These are phyloP conservation scores for Hondaea fermentalgiana DNA, from an alignment of 108 stramenopile genomes.

Conservation along the genomic window DNA sequence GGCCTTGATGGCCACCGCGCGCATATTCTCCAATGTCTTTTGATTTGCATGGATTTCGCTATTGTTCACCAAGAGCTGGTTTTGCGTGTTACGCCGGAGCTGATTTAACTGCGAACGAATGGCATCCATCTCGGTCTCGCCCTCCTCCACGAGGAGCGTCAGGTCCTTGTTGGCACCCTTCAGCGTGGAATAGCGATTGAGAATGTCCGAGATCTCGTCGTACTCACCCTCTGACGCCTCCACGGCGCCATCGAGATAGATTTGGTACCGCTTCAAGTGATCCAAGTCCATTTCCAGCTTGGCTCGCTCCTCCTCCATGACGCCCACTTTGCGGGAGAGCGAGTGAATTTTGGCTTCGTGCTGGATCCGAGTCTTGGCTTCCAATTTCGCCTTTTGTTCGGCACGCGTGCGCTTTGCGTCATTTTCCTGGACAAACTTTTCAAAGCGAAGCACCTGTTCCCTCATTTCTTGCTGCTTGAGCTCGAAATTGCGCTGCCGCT, in stretches of 20 bases:
- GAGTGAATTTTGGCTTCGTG: slow-evolving; percentile 22
- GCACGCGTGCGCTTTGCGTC: slow-evolving; percentile 49
- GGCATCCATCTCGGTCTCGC: slow-evolving; percentile 33
- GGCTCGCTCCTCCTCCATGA: slow-evolving; percentile 28
- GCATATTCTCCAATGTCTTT: slow-evolving; percentile 35
- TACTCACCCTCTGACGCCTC: slow-evolving; percentile 36
- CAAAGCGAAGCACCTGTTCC: slow-evolving; percentile 51
- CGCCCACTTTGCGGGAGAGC: background rate
- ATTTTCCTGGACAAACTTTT: slow-evolving; percentile 59
- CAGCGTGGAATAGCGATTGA: slow-evolving; percentile 39
- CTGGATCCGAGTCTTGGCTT: slow-evolving; percentile 34
- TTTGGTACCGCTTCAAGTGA: slow-evolving; percentile 32
- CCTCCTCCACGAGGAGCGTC: slow-evolving; percentile 27
- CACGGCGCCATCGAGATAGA: slow-evolving; percentile 41
- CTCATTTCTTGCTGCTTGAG: slow-evolving; percentile 48
- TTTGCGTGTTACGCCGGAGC: slow-evolving; percentile 34
- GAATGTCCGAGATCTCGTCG: slow-evolving; percentile 40
- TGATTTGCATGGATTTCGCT: slow-evolving; percentile 35
- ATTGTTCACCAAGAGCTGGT: slow-evolving; percentile 38
- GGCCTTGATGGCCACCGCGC: slow-evolving; percentile 33
- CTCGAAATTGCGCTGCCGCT: slow-evolving; percentile 40
- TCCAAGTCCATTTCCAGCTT: slow-evolving; percentile 26
- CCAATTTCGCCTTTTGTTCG: slow-evolving; percentile 50
- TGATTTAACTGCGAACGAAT: slow-evolving; percentile 36
- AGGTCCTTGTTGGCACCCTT: slow-evolving; percentile 45